Evolutionary conservation across 164 flowering plant species (phyloP).

Genomic region (Magnolia kwangsiensis): DNA sequence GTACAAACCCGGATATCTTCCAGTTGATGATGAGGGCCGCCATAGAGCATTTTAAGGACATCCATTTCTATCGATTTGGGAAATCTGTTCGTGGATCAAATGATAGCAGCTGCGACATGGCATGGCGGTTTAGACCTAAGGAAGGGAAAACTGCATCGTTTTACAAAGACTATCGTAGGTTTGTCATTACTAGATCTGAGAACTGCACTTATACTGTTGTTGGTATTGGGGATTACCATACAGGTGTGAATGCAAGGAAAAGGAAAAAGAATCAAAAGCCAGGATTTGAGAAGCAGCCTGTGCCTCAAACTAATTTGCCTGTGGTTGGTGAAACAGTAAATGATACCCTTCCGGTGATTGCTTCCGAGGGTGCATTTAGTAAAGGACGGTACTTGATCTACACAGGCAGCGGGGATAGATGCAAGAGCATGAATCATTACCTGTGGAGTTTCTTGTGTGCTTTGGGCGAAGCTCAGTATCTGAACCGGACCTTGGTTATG

Average conservation of each 20-base stretch:
- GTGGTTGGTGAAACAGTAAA: slow-evolving; percentile 44
- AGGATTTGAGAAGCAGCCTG: slow-evolving; percentile 35
- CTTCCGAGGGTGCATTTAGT: slow-evolving; percentile 64
- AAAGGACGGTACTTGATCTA: slow-evolving; percentile 71
- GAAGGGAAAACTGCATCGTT: slow-evolving; percentile 80
- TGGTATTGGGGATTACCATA: slow-evolving; percentile 74
- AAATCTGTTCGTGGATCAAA: slow-evolving; percentile 66
- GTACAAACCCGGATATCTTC: slow-evolving; percentile 73
- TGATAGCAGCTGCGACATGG: slow-evolving; percentile 80
- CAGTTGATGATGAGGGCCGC: slow-evolving; percentile 73
- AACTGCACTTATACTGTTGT: slow-evolving; percentile 57
- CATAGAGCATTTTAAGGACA: slow-evolving; percentile 73
- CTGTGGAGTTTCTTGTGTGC: slow-evolving; percentile 94
- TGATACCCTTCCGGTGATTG: slow-evolving; percentile 71
- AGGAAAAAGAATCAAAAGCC: slow-evolving; percentile 59
- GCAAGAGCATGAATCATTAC: slow-evolving; percentile 91
- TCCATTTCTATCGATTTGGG: slow-evolving; percentile 83
- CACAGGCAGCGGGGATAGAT: slow-evolving; percentile 80
- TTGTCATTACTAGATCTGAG: slow-evolving; percentile 51
- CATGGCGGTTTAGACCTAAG: slow-evolving; percentile 91
- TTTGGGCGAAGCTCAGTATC: slow-evolving; percentile 86
- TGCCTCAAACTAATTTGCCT: slow-evolving; percentile 3
- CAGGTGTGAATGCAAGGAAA: slow-evolving; percentile 86
- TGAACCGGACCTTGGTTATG: slow-evolving; percentile 85
- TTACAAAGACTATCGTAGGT: slow-evolving; percentile 84